Percentiles rank a stretch among this genome's conserved stretches.
Evolutionary conservation across 768 basidiomycete genomes (phyloP).

Genomic region (Rhodotorula paludigena): DNA sequence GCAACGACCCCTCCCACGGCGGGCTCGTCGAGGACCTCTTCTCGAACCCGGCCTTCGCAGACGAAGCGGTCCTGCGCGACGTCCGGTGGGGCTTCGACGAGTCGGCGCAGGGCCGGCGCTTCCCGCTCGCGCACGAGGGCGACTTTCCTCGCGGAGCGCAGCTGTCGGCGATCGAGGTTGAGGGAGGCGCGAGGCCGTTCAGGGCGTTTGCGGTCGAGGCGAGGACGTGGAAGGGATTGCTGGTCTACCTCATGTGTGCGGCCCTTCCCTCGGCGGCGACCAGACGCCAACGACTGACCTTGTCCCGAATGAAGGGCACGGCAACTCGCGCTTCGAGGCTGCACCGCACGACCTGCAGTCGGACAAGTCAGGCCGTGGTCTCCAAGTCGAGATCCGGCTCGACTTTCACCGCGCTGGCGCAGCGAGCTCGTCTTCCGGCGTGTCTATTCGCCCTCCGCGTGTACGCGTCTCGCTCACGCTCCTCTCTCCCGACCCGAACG

Average conservation of each 20-base stretch:
- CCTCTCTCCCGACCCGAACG: not conserved
- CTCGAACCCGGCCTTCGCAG: not conserved
- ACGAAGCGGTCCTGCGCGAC: constrained; percentile 7
- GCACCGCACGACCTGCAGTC: constrained; percentile 23
- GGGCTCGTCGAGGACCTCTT: constrained; percentile 16
- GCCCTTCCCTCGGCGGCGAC: too few species aligned
- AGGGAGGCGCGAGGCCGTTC: constrained; percentile 10
- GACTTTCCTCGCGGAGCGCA: constrained; percentile 29
- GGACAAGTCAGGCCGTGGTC: constrained; percentile 22
- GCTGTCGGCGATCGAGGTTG: not conserved
- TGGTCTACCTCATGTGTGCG: constrained; percentile 33
- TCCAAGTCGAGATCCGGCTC: constrained; percentile 8
- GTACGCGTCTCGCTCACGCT: constrained; percentile 21
- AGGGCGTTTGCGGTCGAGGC: constrained; percentile 34
- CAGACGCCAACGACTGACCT: not conserved
- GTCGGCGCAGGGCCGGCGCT: not conserved
- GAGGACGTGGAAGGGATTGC: constrained; percentile 20
- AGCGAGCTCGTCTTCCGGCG: constrained; percentile 5
- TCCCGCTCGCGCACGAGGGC: constrained; percentile 24
- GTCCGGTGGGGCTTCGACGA: constrained; percentile 25
- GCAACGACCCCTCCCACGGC: constrained; percentile 15
- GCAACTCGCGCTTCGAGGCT: constrained; percentile 32
- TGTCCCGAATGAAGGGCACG: constrained; percentile 4
- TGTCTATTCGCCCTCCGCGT: constrained; percentile 11
- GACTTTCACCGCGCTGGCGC: constrained; percentile 25